These are phyloP conservation scores for Vitis vinifera DNA, from an alignment of 164 flowering plant species.

Conservation along the genomic window DNA sequence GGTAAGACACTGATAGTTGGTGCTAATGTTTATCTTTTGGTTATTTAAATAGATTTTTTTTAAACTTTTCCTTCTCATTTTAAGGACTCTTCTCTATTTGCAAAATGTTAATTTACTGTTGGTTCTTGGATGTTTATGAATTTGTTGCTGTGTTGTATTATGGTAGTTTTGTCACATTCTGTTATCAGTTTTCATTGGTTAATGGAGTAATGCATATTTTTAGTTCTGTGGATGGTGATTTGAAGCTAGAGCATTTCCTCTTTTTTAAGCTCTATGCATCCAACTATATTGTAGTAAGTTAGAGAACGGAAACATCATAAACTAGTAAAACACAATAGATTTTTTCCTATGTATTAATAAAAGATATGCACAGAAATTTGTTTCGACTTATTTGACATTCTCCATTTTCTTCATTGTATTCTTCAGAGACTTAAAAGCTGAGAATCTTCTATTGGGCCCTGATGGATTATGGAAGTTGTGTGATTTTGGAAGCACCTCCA, in stretches of 20 bases:
- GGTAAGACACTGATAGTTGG: conserved; percentile 38
- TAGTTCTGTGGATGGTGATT: too few species aligned
- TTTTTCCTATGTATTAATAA: background rate
- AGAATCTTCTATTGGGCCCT: conserved; percentile 80
- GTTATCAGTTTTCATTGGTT: too few species aligned
- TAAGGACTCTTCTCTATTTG: background rate
- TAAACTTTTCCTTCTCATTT: background rate
- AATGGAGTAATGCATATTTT: too few species aligned
- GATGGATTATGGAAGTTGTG: conserved; percentile 96
- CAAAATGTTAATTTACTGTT: too few species aligned
- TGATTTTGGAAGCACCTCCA: conserved; percentile 97
- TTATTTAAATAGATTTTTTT: background rate
- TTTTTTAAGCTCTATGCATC: too few species aligned
- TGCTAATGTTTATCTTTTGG: background rate
- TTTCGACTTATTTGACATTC: background rate
- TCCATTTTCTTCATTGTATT: background rate
- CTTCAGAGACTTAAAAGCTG: conserved; percentile 93
- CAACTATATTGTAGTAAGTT: too few species aligned
- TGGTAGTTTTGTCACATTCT: too few species aligned
- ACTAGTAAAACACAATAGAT: background rate
- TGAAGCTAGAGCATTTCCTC: too few species aligned
- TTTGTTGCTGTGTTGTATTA: too few species aligned
- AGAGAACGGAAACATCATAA: too few species aligned
- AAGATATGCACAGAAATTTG: background rate
- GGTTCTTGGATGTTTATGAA: too few species aligned